phyloP scores from a whole-genome alignment of 1,139 yeast species.

The Sugiyamaella neomexicana region DNA sequence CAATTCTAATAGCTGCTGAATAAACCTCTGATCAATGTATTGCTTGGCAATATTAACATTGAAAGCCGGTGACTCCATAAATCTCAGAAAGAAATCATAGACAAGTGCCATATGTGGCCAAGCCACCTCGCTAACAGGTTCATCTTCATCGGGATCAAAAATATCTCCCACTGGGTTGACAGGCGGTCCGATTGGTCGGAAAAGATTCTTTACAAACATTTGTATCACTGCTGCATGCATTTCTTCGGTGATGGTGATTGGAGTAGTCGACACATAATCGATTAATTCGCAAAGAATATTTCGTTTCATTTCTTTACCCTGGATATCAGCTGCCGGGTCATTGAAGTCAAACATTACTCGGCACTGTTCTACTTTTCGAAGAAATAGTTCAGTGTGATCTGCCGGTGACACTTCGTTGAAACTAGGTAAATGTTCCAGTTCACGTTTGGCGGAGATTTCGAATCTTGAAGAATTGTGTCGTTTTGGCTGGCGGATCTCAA shows the following conservation, averaged over 20 bases:
- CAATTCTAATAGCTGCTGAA: constrained; percentile 73
- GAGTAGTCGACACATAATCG: constrained; percentile 78
- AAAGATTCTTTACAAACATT: constrained; percentile 86
- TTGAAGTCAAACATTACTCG: constrained; percentile 89
- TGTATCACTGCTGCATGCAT: constrained; percentile 85
- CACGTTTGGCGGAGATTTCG: constrained; percentile 70
- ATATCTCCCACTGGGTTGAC: constrained; percentile 95
- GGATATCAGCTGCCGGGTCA: constrained; percentile 88
- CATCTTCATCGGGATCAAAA: constrained; percentile 98
- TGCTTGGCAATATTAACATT: constrained; percentile 92
- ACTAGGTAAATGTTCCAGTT: constrained; percentile 77
- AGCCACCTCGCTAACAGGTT: constrained; percentile 91
- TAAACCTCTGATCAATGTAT: constrained; percentile 88
- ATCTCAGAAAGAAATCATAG: constrained; percentile 88
- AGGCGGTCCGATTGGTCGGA: constrained; percentile 97
- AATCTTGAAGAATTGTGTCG: constrained; percentile 93
- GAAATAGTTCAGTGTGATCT: constrained; percentile 76
- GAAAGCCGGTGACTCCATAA: constrained; percentile 93
- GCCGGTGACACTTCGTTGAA: constrained; percentile 90
- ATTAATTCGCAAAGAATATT: constrained; percentile 84
- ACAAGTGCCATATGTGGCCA: constrained; percentile 99
- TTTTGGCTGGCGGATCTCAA: constrained; percentile 74
- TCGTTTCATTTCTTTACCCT: constrained; percentile 90
- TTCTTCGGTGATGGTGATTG: constrained; percentile 79
- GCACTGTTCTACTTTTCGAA: constrained; percentile 91